Evolutionary conservation across 2,329 filamentous ascomycete genomes (phyloP), one percentile per base, ranked within the genome.

Genomic region (Fusarium bulbicola): DNA sequence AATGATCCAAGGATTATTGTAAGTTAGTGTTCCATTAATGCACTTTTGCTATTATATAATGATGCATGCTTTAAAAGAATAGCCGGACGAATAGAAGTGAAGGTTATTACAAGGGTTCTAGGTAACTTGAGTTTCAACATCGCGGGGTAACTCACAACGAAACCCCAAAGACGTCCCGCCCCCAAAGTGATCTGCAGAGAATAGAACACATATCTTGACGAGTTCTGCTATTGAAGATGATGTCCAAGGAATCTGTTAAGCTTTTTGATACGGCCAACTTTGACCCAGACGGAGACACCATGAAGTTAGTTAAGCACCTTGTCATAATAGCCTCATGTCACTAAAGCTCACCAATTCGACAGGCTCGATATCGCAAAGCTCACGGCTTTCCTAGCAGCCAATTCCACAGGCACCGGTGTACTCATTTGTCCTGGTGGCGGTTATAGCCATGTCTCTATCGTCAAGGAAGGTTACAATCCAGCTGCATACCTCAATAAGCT

Each of bases 391-490:
- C 24, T 43, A 7, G 60, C n/a, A 3, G 59, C 54, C 13, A 68
- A 63, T 16, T 60, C 56, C 8, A 58, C 56, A 13, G 59, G 68
- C 3, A 70, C 46, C 2, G 68, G 65, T 12, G 59, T 70, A 5
- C 50, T 70, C 0, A 42, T 70, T 9, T 57, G 66, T 30, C 68
- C 68, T 1, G 68, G 68, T 4, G 68, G 68, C 20, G 68, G 68
- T 12, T 70, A 70, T 18, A 39, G 34, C 20, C 50, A 57, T 32
- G 59, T 68, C 5, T 64, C 68, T 9, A 59, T 70, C 11, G 52
- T 46, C 5, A 70, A 68, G 20, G 68, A 70, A 34, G 68, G 68
- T 18, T 49, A 54, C 34, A 42, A 32, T n/a, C 56, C 68, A 30
- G 59, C 68, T 4, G 28, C 43, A 16, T 70, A 68, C 49, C 65